Evolutionary conservation across 352 stramenopile species (phyloP).

Genomic region (Pythium coloratum): DNA sequence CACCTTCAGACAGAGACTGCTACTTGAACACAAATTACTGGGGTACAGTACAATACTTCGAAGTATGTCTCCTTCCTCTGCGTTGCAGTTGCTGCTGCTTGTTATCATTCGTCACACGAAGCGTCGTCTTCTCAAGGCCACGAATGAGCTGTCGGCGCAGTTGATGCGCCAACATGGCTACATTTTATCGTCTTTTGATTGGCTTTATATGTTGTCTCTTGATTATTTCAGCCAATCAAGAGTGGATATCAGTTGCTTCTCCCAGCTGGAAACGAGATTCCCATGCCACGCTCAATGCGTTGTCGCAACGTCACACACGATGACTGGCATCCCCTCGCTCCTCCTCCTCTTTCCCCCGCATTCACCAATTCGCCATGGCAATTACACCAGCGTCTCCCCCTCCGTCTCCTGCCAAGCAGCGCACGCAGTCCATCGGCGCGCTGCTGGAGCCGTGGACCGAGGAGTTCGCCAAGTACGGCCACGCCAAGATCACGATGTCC

Average conservation of each 20-base stretch:
- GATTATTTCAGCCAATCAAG: neutral
- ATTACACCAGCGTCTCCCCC: neutral
- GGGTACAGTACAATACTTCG: neutral
- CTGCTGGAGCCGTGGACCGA: conserved; percentile 22
- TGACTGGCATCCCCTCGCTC: neutral
- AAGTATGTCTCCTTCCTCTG: too few relatives aligned
- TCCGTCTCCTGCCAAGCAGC: conserved; percentile 9
- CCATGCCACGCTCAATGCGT: neutral
- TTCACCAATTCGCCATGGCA: conserved; percentile 2
- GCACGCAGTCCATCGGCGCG: conserved; percentile 16
- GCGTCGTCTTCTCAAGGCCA: neutral
- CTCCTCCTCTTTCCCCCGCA: neutral
- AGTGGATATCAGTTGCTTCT: neutral
- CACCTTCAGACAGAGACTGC: too few relatives aligned
- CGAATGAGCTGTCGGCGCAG: neutral
- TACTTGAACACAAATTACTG: neutral
- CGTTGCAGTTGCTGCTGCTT: neutral
- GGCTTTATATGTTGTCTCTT: neutral
- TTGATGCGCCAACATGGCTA: neutral
- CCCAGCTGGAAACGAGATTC: neutral
- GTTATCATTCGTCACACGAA: neutral
- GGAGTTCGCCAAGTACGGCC: conserved; percentile 13
- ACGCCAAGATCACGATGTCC: conserved; percentile 20
- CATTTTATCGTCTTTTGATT: neutral
- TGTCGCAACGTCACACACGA: neutral